Percentiles rank a stretch among this genome's conserved stretches.
Conservation (phyloP, 1,284 basidiomycete species). For the Marasmius oreades region DNA sequence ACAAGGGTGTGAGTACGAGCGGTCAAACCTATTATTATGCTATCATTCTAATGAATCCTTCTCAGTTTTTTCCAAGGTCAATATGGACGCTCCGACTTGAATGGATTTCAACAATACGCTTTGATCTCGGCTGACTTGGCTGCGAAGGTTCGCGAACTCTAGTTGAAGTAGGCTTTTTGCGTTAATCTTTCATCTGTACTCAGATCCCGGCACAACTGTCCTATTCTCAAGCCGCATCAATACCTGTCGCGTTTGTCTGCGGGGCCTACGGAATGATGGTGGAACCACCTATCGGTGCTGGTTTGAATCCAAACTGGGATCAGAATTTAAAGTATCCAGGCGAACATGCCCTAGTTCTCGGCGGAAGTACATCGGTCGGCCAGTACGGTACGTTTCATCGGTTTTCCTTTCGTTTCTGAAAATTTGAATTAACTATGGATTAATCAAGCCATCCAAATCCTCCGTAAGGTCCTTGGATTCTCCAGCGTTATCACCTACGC, state of each 20-base stretch:
- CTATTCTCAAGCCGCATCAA: slow-evolving; percentile 4
- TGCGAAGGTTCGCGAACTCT: no score
- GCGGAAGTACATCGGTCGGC: slow-evolving; percentile 11
- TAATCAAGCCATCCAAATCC: slow-evolving; percentile 9
- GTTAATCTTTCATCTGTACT: neutral
- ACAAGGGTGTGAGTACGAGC: slow-evolving; percentile 9
- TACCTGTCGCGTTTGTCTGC: slow-evolving; percentile 3
- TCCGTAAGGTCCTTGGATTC: slow-evolving; percentile 4
- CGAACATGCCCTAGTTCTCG: slow-evolving; percentile 7
- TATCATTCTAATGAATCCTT: neutral
- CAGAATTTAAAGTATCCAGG: slow-evolving; percentile 3
- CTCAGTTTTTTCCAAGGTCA: slow-evolving; percentile 6
- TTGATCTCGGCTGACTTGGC: slow-evolving; percentile 5
- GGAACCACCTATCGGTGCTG: slow-evolving; percentile 2
- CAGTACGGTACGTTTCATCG: slow-evolving; percentile 9
- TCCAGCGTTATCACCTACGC: slow-evolving; percentile 9
- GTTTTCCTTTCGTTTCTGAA: neutral
- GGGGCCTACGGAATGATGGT: slow-evolving; percentile 5
- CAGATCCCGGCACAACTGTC: slow-evolving; percentile 7
- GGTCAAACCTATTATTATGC: neutral
- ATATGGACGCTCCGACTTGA: neutral
- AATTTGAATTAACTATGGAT: neutral
- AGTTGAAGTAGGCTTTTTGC: no score
- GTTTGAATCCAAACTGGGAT: slow-evolving; percentile 10
- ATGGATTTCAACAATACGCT: slow-evolving; percentile 9